Evolutionary conservation across 805 yeast species (phyloP), one percentile per base, ranked within the genome.

Genomic region (Candida stauntonica): DNA sequence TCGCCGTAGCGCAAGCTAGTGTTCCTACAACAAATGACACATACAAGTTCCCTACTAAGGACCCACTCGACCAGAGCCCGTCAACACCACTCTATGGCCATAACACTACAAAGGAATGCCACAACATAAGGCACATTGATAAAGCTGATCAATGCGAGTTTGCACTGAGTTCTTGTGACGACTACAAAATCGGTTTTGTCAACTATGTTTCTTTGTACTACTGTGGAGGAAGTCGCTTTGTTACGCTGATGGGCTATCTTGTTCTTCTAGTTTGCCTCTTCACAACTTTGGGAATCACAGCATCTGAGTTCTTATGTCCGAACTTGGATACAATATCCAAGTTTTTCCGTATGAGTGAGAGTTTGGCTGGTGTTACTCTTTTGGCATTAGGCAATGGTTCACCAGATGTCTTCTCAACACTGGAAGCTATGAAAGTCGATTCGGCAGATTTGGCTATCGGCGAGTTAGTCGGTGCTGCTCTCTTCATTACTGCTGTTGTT

Each of bases 311-410:
- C 53, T 59, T 91, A 39, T 81, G 95, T 29, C 95, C 96, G 1
- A 87, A 86, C 45, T 62, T 89, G 29, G 76, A 81, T 35, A 71
- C 79, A 16, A 72, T 91, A 16, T 79, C 96, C 3, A 69, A 70
- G 23, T 56, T 74, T 16, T 63, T 86, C 23, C 71, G 77, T 12
- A 62, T 91, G 47, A 76, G 89, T 26, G 95, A 89, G 49, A 79
- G 81, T 45, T 61, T 89, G 18, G 79, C 94, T 5, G 98, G 98
- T 0, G 76, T 91, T 47, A 91, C 98, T 0, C 64, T 91, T 26
- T 64, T 93, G 41, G 96, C 98, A 0, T 70, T 91, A 45, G 98
- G 97, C 0, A 91, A 91, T 60, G 95, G 96, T 3, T 72, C 94
- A 1, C 96, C 97, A 0, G 99, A 91, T 61, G 78, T 91, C 8